Base-by-base conservation (phyloP, 129 eudicot genomes). In the Artemisia argyi region DNA sequence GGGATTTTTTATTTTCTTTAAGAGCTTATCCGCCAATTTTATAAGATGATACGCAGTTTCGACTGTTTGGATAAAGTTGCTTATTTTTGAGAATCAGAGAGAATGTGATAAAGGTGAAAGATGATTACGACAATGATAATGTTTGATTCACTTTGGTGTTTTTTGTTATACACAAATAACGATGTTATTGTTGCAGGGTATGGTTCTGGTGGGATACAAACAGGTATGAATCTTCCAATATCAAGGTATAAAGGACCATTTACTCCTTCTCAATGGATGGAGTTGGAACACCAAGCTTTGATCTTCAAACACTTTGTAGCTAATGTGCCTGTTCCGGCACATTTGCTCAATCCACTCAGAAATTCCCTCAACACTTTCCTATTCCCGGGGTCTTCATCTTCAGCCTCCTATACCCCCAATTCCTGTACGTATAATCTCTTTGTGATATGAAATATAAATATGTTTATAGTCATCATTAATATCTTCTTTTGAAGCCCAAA, bases 231-330 rank as follows among this genome's bases (percentile, higher is more conserved):
- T 28, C 83, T 76, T 66, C 83, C 94, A 19, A 74, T 85, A 75
- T 71, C 91, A 44, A 82, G 97, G 56, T 69, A 80, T 52, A 85
- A 76, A 84, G 95, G 96, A 22, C 90, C 98, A 24, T 89, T 93
- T 63, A 89, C 95, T 39, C 95, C 96, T 28, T 86, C 96, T 26
- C 98, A 93, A 57, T 89, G 96, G 92, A 82, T 85, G 87, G 98
- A 93, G 73, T 77, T 93, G 46, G 95, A 93, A 84, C 95, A 85
- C 71, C 98, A 93, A 72, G 98, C 98, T 32, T 81, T 89, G 74
- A 89, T 89, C 68, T 93, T 87, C 83, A 93, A 93, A 73, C 88
- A 93, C 76, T 66, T 93, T 7, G 81, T 82, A 35, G 92, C 98
- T 14, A 93, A 93, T 81, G 87, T 90, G 22, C 97, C 98, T 13